Percentiles rank a stretch among this genome's conserved stretches.
phyloP scores from a whole-genome alignment of 352 stramenopile genomes.

The Pythium folliculosum region DNA sequence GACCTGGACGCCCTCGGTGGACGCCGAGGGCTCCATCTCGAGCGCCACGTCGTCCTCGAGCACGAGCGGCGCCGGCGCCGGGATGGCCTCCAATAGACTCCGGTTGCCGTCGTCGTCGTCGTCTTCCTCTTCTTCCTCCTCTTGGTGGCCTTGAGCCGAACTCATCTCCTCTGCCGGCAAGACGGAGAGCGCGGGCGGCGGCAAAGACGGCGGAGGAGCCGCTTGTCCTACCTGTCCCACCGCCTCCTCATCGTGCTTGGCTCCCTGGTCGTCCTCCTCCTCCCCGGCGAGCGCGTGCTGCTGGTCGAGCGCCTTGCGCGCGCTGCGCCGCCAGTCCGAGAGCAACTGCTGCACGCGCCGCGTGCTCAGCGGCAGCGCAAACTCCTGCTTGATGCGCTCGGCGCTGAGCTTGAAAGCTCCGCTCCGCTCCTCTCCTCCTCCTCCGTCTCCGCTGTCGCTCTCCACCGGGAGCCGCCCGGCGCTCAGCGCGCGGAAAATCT shows the following conservation, averaged over 20 bases:
- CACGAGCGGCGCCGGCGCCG: neutral
- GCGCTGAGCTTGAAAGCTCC: constrained; percentile 37
- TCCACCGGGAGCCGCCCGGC: neutral
- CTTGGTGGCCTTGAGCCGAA: neutral
- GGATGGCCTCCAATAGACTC: neutral
- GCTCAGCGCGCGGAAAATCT: constrained; percentile 39
- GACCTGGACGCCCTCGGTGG: constrained; percentile 9
- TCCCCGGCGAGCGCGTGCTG: constrained; percentile 33
- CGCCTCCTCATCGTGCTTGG: neutral
- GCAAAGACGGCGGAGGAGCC: neutral
- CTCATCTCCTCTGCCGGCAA: neutral
- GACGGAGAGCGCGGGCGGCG: neutral
- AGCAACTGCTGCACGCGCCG: constrained; percentile 61
- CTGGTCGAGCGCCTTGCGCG: constrained; percentile 28
- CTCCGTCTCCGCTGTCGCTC: neutral
- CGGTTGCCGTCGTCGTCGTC: neutral
- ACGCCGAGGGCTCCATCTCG: neutral
- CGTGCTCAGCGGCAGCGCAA: constrained; percentile 50
- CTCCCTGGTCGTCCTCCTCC: constrained; percentile 1
- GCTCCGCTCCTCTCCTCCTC: neutral
- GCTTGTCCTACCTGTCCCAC: neutral
- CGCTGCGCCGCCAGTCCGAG: constrained; percentile 44
- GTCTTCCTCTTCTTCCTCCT: neutral
- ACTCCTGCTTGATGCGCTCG: constrained; percentile 49
- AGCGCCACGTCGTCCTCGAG: neutral